Base-by-base conservation (phyloP, 2,329 filamentous ascomycete genomes). In the Sphaerostilbella broomeana region DNA sequence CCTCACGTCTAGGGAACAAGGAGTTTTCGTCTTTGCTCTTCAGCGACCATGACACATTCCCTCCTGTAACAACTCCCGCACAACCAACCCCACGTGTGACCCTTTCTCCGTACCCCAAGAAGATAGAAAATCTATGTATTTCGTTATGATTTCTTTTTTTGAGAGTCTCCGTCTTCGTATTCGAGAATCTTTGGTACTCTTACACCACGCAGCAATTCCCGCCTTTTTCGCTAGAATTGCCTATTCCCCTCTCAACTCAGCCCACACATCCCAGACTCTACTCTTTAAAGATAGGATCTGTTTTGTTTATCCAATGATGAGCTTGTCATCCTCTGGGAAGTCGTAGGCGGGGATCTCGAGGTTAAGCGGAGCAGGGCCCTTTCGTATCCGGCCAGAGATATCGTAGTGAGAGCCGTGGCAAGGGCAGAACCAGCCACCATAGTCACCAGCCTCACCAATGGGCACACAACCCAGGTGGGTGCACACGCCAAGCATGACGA, bases 331-430 rank as follows among this genome's bases (percentile, higher is more conserved):
- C 63, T 90, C 84, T 49, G 86, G 81, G 79, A 98, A 97, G 58
- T 86, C 86, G 75, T 95, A 95, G 59, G 69, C 65, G 52, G 90
- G 92, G 53, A 97, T 81, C 74, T 97, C 92, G 62, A 98, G 81
- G 77, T 98, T 98, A 60, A 98, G 79, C 52, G 92, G 92, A 47
- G 92, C 92, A 49, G 92, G 92, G 52, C 92, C 92, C 79, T 86
- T 95, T 75, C 92, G 83, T 78, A 95, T 86, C 70, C 92, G 88
- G 66, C 92, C 92, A 50, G 89, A 97, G 67, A 98, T 97, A 67
- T 98, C 92, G 80, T 98, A 98, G 77, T 98, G 92, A 55, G 89
- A 95, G 68, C 92, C 92, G 79, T 98, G 92, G 85, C 92, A 98
- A 52, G 92, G 92, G 77, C 92, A 98, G 84, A 98, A 98, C 92